Evolutionary conservation across 768 basidiomycete species (phyloP).

Genomic region (Russula sp.): DNA sequence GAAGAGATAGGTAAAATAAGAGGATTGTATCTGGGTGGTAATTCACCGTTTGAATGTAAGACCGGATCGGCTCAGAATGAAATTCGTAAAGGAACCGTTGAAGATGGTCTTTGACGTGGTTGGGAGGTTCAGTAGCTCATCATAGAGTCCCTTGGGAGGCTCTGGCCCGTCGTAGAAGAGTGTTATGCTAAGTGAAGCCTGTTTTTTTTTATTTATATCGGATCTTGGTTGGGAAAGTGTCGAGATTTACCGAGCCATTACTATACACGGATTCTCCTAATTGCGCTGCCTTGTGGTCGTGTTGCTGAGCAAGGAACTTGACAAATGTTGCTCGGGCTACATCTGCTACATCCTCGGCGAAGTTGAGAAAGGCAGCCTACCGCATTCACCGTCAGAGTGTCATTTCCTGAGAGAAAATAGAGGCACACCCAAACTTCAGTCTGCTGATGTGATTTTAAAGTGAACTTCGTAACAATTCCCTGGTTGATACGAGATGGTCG

Average conservation of each 20-base stretch:
- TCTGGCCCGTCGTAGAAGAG: conserved; percentile 53
- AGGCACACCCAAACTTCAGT: conserved; percentile 15
- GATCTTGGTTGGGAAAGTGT: conserved; percentile 32
- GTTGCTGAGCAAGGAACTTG: not conserved
- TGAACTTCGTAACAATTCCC: conserved; percentile 17
- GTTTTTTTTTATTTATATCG: conserved; percentile 25
- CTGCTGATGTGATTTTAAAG: not conserved
- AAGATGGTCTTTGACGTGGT: conserved; percentile 31
- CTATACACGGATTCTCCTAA: not conserved
- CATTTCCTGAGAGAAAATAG: not conserved
- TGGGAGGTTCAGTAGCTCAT: conserved; percentile 40
- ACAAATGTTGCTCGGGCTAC: not conserved
- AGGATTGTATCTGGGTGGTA: not conserved
- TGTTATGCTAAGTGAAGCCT: conserved; percentile 1
- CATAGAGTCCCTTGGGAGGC: conserved; percentile 41
- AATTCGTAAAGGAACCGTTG: conserved; percentile 34
- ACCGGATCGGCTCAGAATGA: conserved; percentile 31
- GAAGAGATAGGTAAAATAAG: not conserved
- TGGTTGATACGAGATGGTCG: not conserved
- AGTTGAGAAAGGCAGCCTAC: conserved; percentile 2
- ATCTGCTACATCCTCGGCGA: not conserved
- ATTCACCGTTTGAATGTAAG: conserved; percentile 23
- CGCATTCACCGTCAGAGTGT: not conserved
- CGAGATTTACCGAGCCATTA: conserved; percentile 3
- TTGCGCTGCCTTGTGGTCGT: conserved; percentile 11